Conservation (phyloP, 1,284 basidiomycete species). For the Cryptococcus hybrid region DNA sequence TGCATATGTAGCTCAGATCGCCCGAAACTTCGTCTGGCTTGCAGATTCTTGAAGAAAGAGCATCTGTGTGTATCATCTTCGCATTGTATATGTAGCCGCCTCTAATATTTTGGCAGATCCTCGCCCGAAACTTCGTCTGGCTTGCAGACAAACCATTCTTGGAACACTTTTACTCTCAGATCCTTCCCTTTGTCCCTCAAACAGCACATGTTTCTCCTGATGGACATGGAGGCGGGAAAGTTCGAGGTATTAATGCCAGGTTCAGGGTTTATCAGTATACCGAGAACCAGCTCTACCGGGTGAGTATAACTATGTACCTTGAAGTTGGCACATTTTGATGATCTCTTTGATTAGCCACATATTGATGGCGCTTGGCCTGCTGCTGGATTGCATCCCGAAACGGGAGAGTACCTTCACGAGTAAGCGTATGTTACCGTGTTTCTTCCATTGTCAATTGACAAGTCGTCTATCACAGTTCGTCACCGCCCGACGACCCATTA, state of each 20-base stretch:
- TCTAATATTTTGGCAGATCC: constrained; percentile 23
- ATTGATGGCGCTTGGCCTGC: constrained; percentile 61
- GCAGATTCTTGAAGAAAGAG: constrained; percentile 47
- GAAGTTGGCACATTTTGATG: not conserved
- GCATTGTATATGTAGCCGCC: not conserved
- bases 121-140: constrained; percentile 59
- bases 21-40: constrained; percentile 59
- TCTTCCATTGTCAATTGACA: not conserved
- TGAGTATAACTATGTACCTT: constrained; percentile 20
- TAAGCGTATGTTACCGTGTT: constrained; percentile 42
- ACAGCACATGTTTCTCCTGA: constrained; percentile 32
- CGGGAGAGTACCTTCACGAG: constrained; percentile 58
- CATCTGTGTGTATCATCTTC: constrained; percentile 42
- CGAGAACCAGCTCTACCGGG: constrained; percentile 55
- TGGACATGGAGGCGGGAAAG: constrained; percentile 50
- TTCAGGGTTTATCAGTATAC: constrained; percentile 58
- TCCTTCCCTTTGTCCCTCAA: constrained; percentile 52
- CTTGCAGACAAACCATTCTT: constrained; percentile 56
- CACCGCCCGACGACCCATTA: constrained; percentile 43
- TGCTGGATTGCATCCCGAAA: constrained; percentile 52
- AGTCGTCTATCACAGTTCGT: constrained; percentile 23
- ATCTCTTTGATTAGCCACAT: constrained; percentile 41
- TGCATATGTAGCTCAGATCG: constrained; percentile 34
- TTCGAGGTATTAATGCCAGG: constrained; percentile 56
- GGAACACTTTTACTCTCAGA: constrained; percentile 51